Conservation (phyloP, 306 rosid genomes). For the Abrus pulchellus region DNA sequence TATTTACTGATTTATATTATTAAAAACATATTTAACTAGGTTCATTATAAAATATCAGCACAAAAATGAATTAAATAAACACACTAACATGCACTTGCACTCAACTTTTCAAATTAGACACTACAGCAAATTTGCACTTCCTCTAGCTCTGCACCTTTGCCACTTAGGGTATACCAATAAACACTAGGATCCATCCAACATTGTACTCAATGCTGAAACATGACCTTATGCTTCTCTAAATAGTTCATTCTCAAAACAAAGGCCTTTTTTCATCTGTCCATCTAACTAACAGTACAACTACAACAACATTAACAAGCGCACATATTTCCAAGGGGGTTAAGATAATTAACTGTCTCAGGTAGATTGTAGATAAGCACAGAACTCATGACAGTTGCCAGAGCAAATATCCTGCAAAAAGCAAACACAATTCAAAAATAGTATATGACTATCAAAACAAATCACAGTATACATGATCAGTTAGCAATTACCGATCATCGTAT, state of each 20-base stretch:
- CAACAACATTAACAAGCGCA: conserved; percentile 17
- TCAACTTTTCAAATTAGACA: conserved; percentile 2
- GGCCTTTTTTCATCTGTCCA: conserved; percentile 20
- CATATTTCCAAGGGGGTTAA: no score
- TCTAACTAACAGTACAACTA: conserved; percentile 14
- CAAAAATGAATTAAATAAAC: background rate
- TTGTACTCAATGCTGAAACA: no score
- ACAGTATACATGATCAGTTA: conserved; percentile 40
- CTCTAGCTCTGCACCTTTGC: background rate
- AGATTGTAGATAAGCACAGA: conserved; percentile 93
- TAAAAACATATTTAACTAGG: no score
- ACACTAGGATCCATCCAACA: background rate
- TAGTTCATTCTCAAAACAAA: no score
- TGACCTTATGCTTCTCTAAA: no score
- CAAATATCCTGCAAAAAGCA: conserved; percentile 77
- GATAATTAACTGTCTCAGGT: conserved; percentile 80
- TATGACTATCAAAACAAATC: background rate
- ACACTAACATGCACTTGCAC: background rate
- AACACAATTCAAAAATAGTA: conserved; percentile 12
- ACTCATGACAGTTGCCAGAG: conserved; percentile 95
- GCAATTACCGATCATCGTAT: conserved; percentile 94
- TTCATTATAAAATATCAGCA: background rate
- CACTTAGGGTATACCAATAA: background rate
- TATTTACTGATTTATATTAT: no score
- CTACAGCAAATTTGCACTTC: background rate